Evolutionary conservation across 176 grass and related monocot species (phyloP).

Genomic region (Hsuehochloa calcarea): DNA sequence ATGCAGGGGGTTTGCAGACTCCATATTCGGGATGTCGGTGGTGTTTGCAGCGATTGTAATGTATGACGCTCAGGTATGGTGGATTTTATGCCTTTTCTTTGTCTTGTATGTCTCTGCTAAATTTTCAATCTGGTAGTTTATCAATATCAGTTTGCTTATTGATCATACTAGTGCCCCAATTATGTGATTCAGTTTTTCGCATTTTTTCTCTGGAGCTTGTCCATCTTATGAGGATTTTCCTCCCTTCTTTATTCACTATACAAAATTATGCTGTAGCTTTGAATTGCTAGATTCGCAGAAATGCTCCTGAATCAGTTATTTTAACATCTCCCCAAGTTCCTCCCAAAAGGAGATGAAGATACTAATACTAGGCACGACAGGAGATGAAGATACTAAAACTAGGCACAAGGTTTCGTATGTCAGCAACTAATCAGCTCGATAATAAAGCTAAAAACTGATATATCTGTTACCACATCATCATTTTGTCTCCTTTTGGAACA

Average conservation of each 20-base stretch:
- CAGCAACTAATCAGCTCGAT: neutral
- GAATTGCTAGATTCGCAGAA: neutral
- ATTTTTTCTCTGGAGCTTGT: neutral
- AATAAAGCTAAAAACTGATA: neutral
- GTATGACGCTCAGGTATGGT: constrained; percentile 88
- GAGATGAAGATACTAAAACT: neutral
- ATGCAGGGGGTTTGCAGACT: constrained; percentile 84
- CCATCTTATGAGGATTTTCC: neutral
- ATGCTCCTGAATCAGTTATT: neutral
- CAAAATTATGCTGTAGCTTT: neutral
- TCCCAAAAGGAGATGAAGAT: neutral
- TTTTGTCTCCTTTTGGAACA: neutral
- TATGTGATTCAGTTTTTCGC: neutral
- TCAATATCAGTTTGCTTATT: neutral
- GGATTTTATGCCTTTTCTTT: neutral
- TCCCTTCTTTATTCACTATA: neutral
- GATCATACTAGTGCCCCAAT: neutral
- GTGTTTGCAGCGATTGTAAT: constrained; percentile 86
- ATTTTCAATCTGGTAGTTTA: neutral
- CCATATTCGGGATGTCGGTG: constrained; percentile 86
- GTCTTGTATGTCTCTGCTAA: neutral
- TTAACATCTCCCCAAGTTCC: neutral
- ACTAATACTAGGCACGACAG: neutral
- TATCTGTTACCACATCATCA: neutral
- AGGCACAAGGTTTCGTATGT: neutral